Base-by-base conservation (phyloP, 192 early-diverging fungal genomes). In the Coemansia sp. region DNA sequence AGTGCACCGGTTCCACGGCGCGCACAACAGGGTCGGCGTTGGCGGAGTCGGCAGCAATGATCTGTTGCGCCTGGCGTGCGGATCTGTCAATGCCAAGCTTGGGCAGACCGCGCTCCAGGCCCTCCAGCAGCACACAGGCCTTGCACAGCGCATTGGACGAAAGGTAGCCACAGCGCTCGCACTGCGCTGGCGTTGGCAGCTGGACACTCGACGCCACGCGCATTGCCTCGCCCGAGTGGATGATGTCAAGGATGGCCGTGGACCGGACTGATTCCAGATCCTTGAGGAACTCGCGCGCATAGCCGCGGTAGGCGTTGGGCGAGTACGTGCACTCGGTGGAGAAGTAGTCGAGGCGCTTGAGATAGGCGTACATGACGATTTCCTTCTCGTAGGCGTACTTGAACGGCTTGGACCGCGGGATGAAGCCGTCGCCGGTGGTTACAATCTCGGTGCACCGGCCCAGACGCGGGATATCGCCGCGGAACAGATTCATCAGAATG, bases 311-410 rank as follows among this genome's bases (percentile, higher is more conserved):
- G 6, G 97, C 94, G 69, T 99, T 95, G 26, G 96, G 96, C 40
- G 95, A 94, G 78, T 99, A 99, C 21, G 93, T 94, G 74, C 97
- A 99, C 74, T 99, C 97, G 11, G 97, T 99, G 12, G 95, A 96
- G 62, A 99, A 99, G 84, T 99, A 99, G 72, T 99, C 97, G 23
- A 99, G 83, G 42, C 94, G 91, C 79, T 93, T 93, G 71, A 95
- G 94, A 71, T 99, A 98, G 21, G 97, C 97, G 69, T 99, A 95
- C 96, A 99, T 96, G 70, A 99, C 97, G 70, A 99, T 99, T 68
- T 99, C 97, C 81, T 99, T 99, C 78, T 99, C 97, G 65, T 99
- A 99, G 0, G 95, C 96, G 76, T 98, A 97, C 72, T 97, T 99
- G 85, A 99, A 97, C 0, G 97, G 97, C 84, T 99, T 99, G 11